These are phyloP conservation scores for Circinella umbellata DNA, from an alignment of 371 early-diverging fungal genomes.

Conservation along the genomic window DNA sequence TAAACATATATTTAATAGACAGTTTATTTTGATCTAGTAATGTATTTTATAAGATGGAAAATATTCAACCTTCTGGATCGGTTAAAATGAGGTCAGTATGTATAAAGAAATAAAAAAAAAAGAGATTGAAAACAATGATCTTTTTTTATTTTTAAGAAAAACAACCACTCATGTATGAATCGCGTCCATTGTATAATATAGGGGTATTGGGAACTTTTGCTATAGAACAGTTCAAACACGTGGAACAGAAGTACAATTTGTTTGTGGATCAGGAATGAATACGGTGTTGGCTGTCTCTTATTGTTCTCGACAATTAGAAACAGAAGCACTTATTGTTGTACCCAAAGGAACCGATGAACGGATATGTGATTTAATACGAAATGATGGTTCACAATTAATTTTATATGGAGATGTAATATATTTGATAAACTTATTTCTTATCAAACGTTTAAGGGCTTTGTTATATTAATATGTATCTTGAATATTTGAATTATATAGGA, in stretches of 20 bases:
- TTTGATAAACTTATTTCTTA: neutral
- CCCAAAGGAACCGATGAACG: constrained; percentile 54
- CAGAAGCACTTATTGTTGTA: constrained; percentile 63
- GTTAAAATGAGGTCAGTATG: constrained; percentile 65
- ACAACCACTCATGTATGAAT: no score
- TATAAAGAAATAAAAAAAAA: no score
- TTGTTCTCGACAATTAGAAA: constrained; percentile 65
- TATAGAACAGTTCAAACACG: constrained; percentile 56
- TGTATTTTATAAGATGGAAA: constrained; percentile 76
- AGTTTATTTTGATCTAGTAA: constrained; percentile 44
- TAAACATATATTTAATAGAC: neutral
- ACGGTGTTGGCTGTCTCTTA: constrained; percentile 76
- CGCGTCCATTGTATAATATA: constrained; percentile 13
- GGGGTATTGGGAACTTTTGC: constrained; percentile 72
- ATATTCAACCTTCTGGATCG: constrained; percentile 77
- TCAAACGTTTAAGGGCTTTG: no score
- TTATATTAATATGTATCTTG: no score
- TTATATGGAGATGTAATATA: constrained; percentile 54
- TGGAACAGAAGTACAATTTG: constrained; percentile 57
- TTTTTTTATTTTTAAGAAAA: no score
- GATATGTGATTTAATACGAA: constrained; percentile 60
- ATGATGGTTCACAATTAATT: constrained; percentile 65
- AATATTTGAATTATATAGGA: constrained; percentile 25
- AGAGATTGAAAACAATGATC: no score
- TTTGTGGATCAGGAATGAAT: constrained; percentile 72